Evolutionary conservation across 805 yeast genomes (phyloP).

Genomic region (Cyberlindnera euphorbiiphila): DNA sequence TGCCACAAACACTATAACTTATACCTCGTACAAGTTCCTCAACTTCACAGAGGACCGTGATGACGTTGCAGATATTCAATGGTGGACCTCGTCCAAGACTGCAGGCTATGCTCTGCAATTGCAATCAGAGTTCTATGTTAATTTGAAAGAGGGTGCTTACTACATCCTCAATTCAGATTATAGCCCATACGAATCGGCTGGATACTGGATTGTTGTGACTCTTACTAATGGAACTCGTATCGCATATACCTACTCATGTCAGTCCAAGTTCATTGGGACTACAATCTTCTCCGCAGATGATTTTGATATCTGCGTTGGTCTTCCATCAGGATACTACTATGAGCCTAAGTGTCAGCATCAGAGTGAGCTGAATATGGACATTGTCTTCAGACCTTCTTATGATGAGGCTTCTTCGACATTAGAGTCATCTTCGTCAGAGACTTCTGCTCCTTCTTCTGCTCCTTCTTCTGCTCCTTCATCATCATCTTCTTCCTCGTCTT

Average conservation of each 20-base stretch:
- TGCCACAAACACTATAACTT: neutral
- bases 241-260: constrained; percentile 7
- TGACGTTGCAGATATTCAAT: too few relatives aligned
- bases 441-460: neutral
- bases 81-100: too few relatives aligned
- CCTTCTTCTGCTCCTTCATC: neutral
- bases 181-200: constrained; percentile 1
- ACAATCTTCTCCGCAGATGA: constrained; percentile 3
- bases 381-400: constrained; percentile 2
- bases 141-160: constrained; percentile 19
- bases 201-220: constrained; percentile 6
- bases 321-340: constrained; percentile 4
- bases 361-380: neutral
- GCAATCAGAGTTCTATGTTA: constrained; percentile 15
- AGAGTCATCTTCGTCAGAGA: neutral
- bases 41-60: neutral
- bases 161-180: constrained; percentile 2
- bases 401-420: constrained; percentile 3
- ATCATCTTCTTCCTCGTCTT: neutral
- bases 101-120: too few relatives aligned
- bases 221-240: constrained; percentile 8
- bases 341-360: constrained; percentile 3
- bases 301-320: constrained; percentile 9
- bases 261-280: neutral
- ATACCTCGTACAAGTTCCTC: constrained; percentile 8